Conservation (phyloP, 495 filamentous ascomycete genomes). For the Lasiosphaeriaceae sp. region DNA sequence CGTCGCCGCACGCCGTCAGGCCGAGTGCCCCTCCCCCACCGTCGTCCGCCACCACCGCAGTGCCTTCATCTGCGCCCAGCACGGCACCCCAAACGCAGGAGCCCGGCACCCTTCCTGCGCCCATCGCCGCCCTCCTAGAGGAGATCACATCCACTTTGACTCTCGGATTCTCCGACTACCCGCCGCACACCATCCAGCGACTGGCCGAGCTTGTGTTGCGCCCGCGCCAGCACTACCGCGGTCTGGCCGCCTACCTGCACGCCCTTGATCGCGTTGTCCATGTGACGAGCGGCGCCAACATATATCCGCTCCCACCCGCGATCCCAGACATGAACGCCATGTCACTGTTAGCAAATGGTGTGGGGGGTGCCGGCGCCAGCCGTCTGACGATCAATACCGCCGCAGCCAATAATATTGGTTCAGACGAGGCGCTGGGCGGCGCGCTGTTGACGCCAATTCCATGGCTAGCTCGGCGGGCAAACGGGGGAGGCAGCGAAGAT, state of each 20-base stretch:
- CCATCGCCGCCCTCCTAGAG: slow-evolving; percentile 57
- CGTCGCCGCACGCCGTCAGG: slow-evolving; percentile 14
- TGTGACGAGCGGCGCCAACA: slow-evolving; percentile 75
- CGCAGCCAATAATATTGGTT: slow-evolving; percentile 50
- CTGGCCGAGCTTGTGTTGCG: slow-evolving; percentile 83
- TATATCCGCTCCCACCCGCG: slow-evolving; percentile 75
- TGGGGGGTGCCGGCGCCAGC: slow-evolving; percentile 48
- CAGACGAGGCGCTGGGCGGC: slow-evolving; percentile 85
- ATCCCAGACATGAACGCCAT: slow-evolving; percentile 45
- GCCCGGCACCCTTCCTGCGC: slow-evolving; percentile 52
- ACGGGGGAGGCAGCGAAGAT: slow-evolving; percentile 22
- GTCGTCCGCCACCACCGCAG: slow-evolving; percentile 11
- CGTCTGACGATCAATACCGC: slow-evolving; percentile 33
- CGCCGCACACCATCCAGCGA: slow-evolving; percentile 90
- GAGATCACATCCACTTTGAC: slow-evolving; percentile 66
- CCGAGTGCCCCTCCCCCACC: slow-evolving; percentile 11
- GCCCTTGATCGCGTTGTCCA: slow-evolving; percentile 89
- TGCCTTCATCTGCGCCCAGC: background rate
- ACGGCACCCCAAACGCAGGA: background rate
- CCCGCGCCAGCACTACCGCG: slow-evolving; percentile 74
- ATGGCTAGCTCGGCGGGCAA: slow-evolving; percentile 56
- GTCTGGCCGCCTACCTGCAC: slow-evolving; percentile 77
- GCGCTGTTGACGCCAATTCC: slow-evolving; percentile 92
- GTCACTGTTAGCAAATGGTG: slow-evolving; percentile 53
- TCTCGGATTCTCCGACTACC: slow-evolving; percentile 64